phyloP scores from a whole-genome alignment of 2,329 filamentous ascomycete species.

The Colletotrichum echinochloae region DNA sequence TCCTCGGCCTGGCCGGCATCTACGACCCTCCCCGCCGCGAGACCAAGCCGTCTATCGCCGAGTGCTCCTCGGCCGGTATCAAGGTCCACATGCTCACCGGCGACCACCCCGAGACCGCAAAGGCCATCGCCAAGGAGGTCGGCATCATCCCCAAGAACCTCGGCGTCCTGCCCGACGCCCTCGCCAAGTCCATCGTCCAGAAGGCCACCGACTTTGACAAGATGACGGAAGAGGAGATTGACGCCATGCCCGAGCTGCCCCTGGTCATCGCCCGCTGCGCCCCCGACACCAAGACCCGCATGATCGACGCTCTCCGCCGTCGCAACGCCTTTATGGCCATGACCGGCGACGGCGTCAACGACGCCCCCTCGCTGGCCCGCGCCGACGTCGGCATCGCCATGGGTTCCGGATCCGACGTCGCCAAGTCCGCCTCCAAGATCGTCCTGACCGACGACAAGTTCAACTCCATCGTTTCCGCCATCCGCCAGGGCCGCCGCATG shows the following conservation, averaged over 20 bases:
- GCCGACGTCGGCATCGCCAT: slow-evolving; percentile 91
- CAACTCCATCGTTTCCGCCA: slow-evolving; percentile 84
- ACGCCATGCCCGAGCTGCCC: slow-evolving; percentile 79
- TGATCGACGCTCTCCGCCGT: slow-evolving; percentile 89
- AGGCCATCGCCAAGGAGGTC: slow-evolving; percentile 82
- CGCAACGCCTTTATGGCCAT: slow-evolving; percentile 83
- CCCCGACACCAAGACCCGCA: slow-evolving; percentile 87
- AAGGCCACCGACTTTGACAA: slow-evolving; percentile 84
- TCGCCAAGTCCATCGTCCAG: slow-evolving; percentile 78
- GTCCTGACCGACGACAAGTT: slow-evolving; percentile 91
- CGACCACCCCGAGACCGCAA: slow-evolving; percentile 82
- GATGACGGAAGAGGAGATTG: slow-evolving; percentile 80
- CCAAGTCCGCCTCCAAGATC: slow-evolving; percentile 84
- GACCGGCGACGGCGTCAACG: slow-evolving; percentile 91
- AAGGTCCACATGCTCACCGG: slow-evolving; percentile 88
- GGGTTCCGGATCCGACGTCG: slow-evolving; percentile 89
- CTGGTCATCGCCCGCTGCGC: slow-evolving; percentile 87
- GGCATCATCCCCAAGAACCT: slow-evolving; percentile 78
- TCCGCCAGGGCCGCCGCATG: slow-evolving; percentile 85
- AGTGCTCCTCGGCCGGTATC: slow-evolving; percentile 80
- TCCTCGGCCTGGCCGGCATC: slow-evolving; percentile 86
- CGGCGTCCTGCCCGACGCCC: slow-evolving; percentile 67
- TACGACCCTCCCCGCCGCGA: slow-evolving; percentile 89
- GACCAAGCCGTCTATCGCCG: slow-evolving; percentile 77
- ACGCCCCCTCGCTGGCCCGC: slow-evolving; percentile 82